Conservation (phyloP, 257 asterid genomes). For the Solanum megistacrolobum region DNA sequence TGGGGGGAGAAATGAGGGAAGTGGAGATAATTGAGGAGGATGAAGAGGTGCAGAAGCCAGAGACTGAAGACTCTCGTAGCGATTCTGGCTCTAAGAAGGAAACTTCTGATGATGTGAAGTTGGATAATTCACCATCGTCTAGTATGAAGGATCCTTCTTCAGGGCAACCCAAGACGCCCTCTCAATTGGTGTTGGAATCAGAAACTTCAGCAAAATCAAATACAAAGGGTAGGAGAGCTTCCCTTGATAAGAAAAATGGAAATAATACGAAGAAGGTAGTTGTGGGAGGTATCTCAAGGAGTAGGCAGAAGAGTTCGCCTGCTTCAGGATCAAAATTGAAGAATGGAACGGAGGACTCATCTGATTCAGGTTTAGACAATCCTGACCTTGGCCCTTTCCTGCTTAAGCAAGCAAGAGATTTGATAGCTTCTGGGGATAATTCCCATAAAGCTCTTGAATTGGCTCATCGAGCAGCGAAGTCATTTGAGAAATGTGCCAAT, state of each 20-base stretch:
- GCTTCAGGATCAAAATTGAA: conserved; percentile 32
- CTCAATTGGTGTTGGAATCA: conserved; percentile 29
- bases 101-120: conserved; percentile 15
- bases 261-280: conserved; percentile 22
- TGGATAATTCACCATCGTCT: conserved; percentile 29
- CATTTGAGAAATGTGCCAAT: conserved; percentile 64
- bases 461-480: conserved; percentile 66
- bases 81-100: conserved; percentile 38
- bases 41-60: conserved; percentile 45
- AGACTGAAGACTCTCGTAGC: conserved; percentile 24
- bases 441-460: conserved; percentile 68
- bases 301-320: conserved; percentile 2
- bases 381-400: conserved; percentile 85
- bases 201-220: conserved; percentile 40
- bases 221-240: conserved; percentile 41
- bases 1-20: conserved; percentile 78
- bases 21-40: conserved; percentile 79
- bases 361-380: conserved; percentile 48
- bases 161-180: conserved; percentile 29
- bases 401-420: conserved; percentile 79
- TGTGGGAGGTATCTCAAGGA: conserved; percentile 17
- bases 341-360: conserved; percentile 34
- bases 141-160: conserved; percentile 27
- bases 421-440: conserved; percentile 84
- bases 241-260: conserved; percentile 26